A percentile compares a stretch with the other conserved stretches of the same genome.
phyloP scores from a whole-genome alignment of 768 basidiomycete species.

The Rhizopogon vulgaris region DNA sequence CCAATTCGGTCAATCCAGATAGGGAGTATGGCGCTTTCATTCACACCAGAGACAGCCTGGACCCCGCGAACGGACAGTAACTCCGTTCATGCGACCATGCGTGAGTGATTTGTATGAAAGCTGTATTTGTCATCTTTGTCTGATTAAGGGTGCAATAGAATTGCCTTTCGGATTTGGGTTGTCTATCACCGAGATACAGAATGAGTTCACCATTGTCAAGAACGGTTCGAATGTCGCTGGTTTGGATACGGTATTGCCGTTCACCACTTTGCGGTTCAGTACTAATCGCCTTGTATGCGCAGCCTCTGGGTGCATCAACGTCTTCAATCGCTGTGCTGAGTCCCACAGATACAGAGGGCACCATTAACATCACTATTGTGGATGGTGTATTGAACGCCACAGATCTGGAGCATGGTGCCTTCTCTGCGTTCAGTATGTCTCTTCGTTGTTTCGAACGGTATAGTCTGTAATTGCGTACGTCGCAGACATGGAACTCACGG shows the following conservation, averaged over 20 bases:
- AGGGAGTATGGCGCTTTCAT: conserved; percentile 50
- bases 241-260: conserved; percentile 44
- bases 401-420: conserved; percentile 39
- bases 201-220: conserved; percentile 56
- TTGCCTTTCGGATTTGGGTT: conserved; percentile 69
- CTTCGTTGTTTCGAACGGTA: neutral
- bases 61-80: conserved; percentile 50
- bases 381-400: conserved; percentile 47
- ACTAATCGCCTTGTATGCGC: conserved; percentile 2
- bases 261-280: neutral
- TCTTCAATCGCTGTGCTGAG: conserved; percentile 50
- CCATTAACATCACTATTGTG: conserved; percentile 56
- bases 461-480: neutral
- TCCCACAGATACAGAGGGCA: conserved; percentile 51
- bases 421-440: conserved; percentile 53
- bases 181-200: conserved; percentile 54
- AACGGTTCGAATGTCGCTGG: conserved; percentile 48
- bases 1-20: conserved; percentile 64
- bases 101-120: conserved; percentile 27
- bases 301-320: conserved; percentile 61
- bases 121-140: neutral
- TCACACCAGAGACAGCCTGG: conserved; percentile 51
- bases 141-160: conserved; percentile 29
- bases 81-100: conserved; percentile 51
- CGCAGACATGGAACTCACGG: conserved; percentile 53